Base-by-base conservation (phyloP, 2,329 filamentous ascomycete species). In the Septoria linicola region DNA sequence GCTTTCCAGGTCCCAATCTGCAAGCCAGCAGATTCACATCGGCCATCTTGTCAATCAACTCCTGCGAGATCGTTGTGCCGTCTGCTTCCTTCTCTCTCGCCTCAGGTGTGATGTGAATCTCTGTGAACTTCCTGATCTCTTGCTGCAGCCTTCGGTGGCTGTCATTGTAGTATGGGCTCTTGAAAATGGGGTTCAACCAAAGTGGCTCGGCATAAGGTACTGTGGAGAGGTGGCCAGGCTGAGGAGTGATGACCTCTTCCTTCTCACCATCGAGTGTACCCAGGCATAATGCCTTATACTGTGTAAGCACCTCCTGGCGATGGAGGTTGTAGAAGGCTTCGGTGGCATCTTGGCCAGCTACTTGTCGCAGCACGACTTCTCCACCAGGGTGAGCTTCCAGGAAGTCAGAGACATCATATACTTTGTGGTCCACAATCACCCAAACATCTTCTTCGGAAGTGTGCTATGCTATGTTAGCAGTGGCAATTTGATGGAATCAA, bases 271-370 rank as follows among this genome's bases (percentile, higher is more conserved):
- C 75, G 66, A 95, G 70, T 11, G 82, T 87, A 64, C 89, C 89
- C 62, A 95, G 80, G 70, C 81, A 85, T 14, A 95, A 79, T 63
- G 81, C 77, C 40, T 78, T 73, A 76, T 95, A 95, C 69, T 90
- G 90, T 54, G 83, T 75, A 8, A 95, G 79, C n/a, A 95, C 88
- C 71, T 95, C 89, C 62, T 95, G 89, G 20, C 89, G 79, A 73
- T 96, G 90, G 46, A 96, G 83, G 75, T 95, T 95, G 80, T 95
- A 95, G 72, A 95, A 95, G 50, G 85, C 86, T 30, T 79, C 74
- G 1, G 89, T 95, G 43, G 89, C 88, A 66, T 95, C 89, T 59
- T 82, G 80, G 56, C 89, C 89, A 23, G 87, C 89, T 41, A 92
- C 81, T 71, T 95, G 88, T 47, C 81, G 79, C 31, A 95, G 81